Conservation (phyloP, 352 stramenopile species). For the Pythium grandisporangium region DNA sequence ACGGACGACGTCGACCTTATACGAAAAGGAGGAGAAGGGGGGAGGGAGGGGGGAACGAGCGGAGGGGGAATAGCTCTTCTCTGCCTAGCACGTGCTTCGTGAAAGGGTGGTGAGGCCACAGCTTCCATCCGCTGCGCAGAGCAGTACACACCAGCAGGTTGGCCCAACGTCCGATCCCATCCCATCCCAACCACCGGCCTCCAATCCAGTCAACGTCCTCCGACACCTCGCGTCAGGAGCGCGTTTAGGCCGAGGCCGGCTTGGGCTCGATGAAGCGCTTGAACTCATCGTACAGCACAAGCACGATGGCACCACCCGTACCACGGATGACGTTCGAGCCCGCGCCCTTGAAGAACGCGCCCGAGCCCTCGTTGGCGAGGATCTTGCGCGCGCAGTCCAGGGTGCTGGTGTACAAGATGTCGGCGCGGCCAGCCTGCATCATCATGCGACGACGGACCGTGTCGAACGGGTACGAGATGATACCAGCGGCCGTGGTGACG, state of each 20-base stretch:
- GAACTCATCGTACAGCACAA: constrained; percentile 99
- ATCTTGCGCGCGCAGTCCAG: constrained; percentile 97
- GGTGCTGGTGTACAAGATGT: constrained; percentile 97
- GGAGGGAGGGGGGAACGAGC: too few relatives aligned
- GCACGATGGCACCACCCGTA: constrained; percentile 96
- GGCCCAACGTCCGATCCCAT: too few relatives aligned
- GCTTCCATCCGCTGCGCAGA: too few relatives aligned
- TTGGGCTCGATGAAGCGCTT: constrained; percentile 83
- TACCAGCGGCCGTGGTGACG: constrained; percentile 87
- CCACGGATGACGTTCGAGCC: constrained; percentile 98
- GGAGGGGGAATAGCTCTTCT: too few relatives aligned
- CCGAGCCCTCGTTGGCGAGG: constrained; percentile 90
- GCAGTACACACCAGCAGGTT: constrained; percentile 8
- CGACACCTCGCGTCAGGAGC: too few relatives aligned
- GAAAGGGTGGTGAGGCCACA: too few relatives aligned
- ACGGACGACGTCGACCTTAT: too few relatives aligned
- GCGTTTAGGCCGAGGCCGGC: constrained; percentile 40
- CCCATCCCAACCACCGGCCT: too few relatives aligned
- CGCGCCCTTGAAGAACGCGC: constrained; percentile 98
- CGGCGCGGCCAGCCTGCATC: constrained; percentile 96
- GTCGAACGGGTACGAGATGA: constrained; percentile 96
- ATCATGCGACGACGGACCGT: constrained; percentile 94
- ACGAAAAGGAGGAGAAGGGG: too few relatives aligned
- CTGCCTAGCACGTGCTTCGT: too few relatives aligned
- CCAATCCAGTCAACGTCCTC: too few relatives aligned